Base-by-base conservation (phyloP, 2,329 filamentous ascomycete species). In the Colletotrichum magnum region DNA sequence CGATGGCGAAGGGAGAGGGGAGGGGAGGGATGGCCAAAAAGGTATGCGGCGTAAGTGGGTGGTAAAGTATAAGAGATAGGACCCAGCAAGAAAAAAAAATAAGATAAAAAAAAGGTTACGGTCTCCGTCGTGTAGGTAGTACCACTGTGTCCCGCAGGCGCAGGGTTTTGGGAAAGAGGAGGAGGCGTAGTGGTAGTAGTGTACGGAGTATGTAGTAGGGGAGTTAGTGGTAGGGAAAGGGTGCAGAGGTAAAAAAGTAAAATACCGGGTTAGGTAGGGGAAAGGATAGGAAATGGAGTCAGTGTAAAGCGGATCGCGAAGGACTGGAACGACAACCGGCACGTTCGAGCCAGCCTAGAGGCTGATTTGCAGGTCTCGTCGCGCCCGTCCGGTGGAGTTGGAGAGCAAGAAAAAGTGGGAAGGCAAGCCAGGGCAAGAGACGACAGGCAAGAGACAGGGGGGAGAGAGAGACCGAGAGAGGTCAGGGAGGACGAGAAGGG, bases 321-420 rank as follows among this genome's bases (percentile, higher is more conserved):
- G 32, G 47, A 61, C 57, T 70, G 68, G 68, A 70, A 70, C 64
- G 68, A 68, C 47, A 47, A 67, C 68, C 67, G 57, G 63, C 58
- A 58, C 67, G 64, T 68, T 69, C 67, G 67, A 69, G 67, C 45
- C 68, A 69, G 67, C 45, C 68, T 36, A 54, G 52, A 70, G 57
- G 68, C 52, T 63, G 68, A 68, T 70, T 62, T 70, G 68, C 68
- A 68, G 47, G 63, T 52, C 58, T 70, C 68, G 68, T 63, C 57
- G 58, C 57, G 63, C 51, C 62, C 52, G 62, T 24, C 56, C 45
- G 51, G 63, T 68, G 63, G 63, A 68, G 57, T 68, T 59, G 50
- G 57, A 67, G 66, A 61, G 63, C 45, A 63, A 50, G 16, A 18
- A 52, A 57, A 52, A 58, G 56, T 51, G 43, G 32, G 45, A 57